phyloP scores from a whole-genome alignment of 768 basidiomycete genomes.

The Daedaleopsis nitida region DNA sequence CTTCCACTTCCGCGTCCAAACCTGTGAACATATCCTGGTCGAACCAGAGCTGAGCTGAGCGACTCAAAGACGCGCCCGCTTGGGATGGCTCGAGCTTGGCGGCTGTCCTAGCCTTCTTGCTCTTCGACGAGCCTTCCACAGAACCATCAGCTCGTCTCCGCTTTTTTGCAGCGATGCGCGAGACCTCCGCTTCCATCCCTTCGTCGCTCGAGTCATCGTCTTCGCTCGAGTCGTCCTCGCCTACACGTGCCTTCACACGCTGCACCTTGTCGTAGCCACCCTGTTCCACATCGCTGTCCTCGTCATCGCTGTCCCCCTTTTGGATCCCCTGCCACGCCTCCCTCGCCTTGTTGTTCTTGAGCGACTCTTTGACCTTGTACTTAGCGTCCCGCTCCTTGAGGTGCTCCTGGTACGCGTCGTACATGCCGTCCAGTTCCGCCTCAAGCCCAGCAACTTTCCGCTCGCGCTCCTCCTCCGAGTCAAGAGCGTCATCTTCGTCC shows the following conservation, averaged over 20 bases:
- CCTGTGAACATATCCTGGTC: slow-evolving; percentile 88
- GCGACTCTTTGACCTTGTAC: slow-evolving; percentile 78
- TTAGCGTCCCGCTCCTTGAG: slow-evolving; percentile 86
- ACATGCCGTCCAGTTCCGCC: slow-evolving; percentile 84
- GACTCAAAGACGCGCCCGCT: slow-evolving; percentile 39
- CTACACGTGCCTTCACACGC: slow-evolving; percentile 49
- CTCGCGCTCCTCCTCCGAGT: slow-evolving; percentile 72
- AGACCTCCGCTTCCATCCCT: slow-evolving; percentile 39
- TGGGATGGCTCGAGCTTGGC: slow-evolving; percentile 46
- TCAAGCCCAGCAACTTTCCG: slow-evolving; percentile 66
- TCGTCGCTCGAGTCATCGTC: slow-evolving; percentile 49
- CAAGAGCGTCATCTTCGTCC: slow-evolving; percentile 45
- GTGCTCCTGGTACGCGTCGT: slow-evolving; percentile 82
- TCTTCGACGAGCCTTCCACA: slow-evolving; percentile 24
- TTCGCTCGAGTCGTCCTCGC: slow-evolving; percentile 41
- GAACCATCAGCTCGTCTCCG: slow-evolving; percentile 37
- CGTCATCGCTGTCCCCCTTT: slow-evolving; percentile 41
- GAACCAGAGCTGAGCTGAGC: slow-evolving; percentile 89
- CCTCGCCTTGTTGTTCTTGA: slow-evolving; percentile 69
- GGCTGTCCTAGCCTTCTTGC: slow-evolving; percentile 57
- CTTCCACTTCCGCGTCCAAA: slow-evolving; percentile 46
- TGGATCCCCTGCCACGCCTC: slow-evolving; percentile 85
- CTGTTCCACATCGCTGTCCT: slow-evolving; percentile 40
- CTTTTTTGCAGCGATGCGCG: slow-evolving; percentile 38
- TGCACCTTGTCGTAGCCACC: slow-evolving; percentile 78